Base-by-base conservation (phyloP, 805 yeast genomes). In the Kodamaea nitidulidarum region DNA sequence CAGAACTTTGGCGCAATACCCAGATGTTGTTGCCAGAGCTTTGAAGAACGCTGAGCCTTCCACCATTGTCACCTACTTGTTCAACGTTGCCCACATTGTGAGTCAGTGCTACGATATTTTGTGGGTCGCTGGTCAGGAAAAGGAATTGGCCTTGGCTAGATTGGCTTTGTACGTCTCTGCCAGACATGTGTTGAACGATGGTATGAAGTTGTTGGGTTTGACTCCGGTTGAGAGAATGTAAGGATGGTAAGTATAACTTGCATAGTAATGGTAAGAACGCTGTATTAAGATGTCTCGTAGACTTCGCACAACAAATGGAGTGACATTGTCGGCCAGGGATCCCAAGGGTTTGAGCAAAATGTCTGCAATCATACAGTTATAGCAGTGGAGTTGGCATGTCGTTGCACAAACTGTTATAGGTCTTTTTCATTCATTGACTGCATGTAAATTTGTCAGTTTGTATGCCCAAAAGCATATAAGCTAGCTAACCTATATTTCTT, bases 181-280 rank as follows among this genome's bases (percentile, higher is more conserved):
- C 38, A 81, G 90, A 67, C 95, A 84, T 67, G 95, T 88, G 9
- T 72, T 93, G 51, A 72, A 72, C 67, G 90, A 88, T 57, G 99
- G 97, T 71, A 81, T 93, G 88, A 70, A 71, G 33, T 70, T 93
- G 56, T 71, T 93, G 56, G 96, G 97, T 41, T 75, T 93, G 60
- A 88, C 97, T 32, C 98, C 99, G n/a, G 98, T 93, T 46, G 96
- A 91, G 55, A 83, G 98, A 78, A 91, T 91, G 98, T 91, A 73
- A 67, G 10, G 31, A 21, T 24, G 22, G 2, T 25, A 9, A 16
- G 15, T 15, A 26, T 7, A 22, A 7, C 34, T 14, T 12, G 35
- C 15, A 27, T 6, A 14, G 16, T 27, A 27, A 9, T 25, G 28
- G n/a, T 10, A 20, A 8, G 28, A 25, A 25, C 28, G 14, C 10